Base-by-base conservation (phyloP, 139 green algal species). In the Chlorella sp. region DNA sequence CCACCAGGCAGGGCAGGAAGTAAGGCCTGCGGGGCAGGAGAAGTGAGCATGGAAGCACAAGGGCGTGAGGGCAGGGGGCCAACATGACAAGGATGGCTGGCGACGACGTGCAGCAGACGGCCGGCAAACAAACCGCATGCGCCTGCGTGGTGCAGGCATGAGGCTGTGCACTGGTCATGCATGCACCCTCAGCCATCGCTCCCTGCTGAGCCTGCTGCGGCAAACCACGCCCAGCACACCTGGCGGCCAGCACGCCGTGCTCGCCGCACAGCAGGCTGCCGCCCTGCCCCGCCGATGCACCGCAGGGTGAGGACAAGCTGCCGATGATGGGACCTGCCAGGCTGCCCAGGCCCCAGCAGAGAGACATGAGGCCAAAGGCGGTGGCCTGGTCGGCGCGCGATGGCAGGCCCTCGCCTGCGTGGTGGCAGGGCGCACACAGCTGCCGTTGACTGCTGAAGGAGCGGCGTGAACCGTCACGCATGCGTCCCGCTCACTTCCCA, bases 1-100 rank as follows among this genome's bases (percentile, higher is more conserved):
- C 88, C n/a, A 91, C 57, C 18, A 93, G 63, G 83, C 93, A 96
- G 26, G 91, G 87, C 39, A 95, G 83, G 11, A 96, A 81, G 81
- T 90, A 96, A 3, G 92, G 93, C 83, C 92, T 94, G 88, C 51
- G 62, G 12, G 44, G 38, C 1, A 28, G 67, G 30, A 30, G 32
- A 17, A 73, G n/a, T n/a, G n/a, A n/a, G n/a, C n/a, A n/a, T n/a
- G n/a, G n/a, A n/a, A n/a, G n/a, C n/a, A n/a, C n/a, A n/a, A n/a
- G n/a, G n/a, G n/a, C n/a, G n/a, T n/a, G n/a, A n/a, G n/a, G n/a
- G n/a, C n/a, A n/a, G n/a, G n/a, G n/a, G n/a, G n/a, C n/a, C n/a
- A n/a, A n/a, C n/a, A n/a, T n/a, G n/a, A n/a, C n/a, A n/a, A n/a
- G n/a, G n/a, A n/a, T n/a, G n/a, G n/a, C n/a, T n/a, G n/a, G n/a